A percentile compares a stretch with the other conserved stretches of the same genome.
phyloP scores from a whole-genome alignment of 148 eudicot genomes.

The Diospyros lotus region DNA sequence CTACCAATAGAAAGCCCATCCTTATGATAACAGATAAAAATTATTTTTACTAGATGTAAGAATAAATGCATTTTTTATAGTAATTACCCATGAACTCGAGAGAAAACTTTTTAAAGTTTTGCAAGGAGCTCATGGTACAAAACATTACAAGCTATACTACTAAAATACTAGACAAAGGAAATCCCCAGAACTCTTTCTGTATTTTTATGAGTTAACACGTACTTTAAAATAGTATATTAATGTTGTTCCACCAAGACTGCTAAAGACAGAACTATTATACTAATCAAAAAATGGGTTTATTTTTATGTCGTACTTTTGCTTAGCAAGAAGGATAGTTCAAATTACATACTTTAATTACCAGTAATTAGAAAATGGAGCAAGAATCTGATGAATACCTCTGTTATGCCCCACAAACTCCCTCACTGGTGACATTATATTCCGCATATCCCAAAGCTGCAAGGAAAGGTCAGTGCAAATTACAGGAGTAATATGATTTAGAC shows the following conservation, averaged over 20 bases:
- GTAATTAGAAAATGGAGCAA: not conserved
- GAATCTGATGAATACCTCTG: constrained; percentile 48
- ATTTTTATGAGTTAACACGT: too few species aligned
- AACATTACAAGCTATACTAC: too few species aligned
- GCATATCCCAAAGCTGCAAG: constrained; percentile 96
- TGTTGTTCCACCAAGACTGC: too few species aligned
- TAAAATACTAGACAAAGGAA: too few species aligned
- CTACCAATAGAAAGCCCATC: not conserved
- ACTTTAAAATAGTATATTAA: too few species aligned
- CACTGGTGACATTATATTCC: constrained; percentile 73
- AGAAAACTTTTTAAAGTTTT: not conserved
- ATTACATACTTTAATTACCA: not conserved
- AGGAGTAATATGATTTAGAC: not conserved
- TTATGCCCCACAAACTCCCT: constrained; percentile 91
- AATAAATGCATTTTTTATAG: too few species aligned
- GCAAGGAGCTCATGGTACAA: not conserved
- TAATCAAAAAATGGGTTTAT: not conserved
- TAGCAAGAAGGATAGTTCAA: constrained; percentile 1
- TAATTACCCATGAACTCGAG: not conserved
- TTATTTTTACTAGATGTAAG: not conserved
- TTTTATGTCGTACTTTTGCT: not conserved
- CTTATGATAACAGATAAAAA: not conserved
- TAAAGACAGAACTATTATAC: not conserved
- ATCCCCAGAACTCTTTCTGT: too few species aligned
- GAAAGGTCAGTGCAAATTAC: constrained; percentile 8